These are phyloP conservation scores for Leishmania guyanensis DNA, from an alignment of 208 protist species.

Conservation along the genomic window DNA sequence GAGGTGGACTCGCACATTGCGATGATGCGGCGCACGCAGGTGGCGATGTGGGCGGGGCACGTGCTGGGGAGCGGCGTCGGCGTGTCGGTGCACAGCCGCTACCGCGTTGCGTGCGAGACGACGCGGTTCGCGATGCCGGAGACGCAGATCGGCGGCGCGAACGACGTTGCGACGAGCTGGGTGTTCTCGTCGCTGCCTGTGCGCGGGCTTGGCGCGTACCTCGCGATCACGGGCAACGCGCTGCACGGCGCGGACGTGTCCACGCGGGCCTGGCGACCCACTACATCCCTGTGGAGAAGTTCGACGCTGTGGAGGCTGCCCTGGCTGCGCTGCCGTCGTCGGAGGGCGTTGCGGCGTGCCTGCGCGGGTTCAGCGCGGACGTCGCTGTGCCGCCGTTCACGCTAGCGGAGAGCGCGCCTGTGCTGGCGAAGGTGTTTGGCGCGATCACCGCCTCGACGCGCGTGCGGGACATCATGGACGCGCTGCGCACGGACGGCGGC, in stretches of 20 bases:
- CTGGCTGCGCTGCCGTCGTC: constrained; percentile 27
- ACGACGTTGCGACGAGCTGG: constrained; percentile 70
- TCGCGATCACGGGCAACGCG: constrained; percentile 77
- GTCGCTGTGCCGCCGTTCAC: constrained; percentile 47
- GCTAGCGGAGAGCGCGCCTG: constrained; percentile 33
- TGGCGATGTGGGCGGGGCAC: constrained; percentile 84
- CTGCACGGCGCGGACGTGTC: constrained; percentile 73
- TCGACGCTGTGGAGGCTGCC: constrained; percentile 39
- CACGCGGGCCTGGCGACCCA: constrained; percentile 79
- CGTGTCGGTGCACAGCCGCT: constrained; percentile 67
- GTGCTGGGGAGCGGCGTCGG: constrained; percentile 86
- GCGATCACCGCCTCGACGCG: constrained; percentile 32
- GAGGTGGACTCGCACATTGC: constrained; percentile 69
- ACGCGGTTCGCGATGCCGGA: constrained; percentile 88
- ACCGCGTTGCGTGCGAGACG: constrained; percentile 79
- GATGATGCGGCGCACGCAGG: constrained; percentile 60
- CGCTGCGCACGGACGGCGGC: constrained; percentile 37
- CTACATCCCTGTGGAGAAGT: constrained; percentile 44
- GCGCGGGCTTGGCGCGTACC: constrained; percentile 62
- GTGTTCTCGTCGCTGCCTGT: constrained; percentile 61
- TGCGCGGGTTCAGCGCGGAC: constrained; percentile 34
- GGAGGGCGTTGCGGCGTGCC: constrained; percentile 30
- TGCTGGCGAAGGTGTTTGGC: constrained; percentile 44
- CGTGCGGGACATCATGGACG: constrained; percentile 46
- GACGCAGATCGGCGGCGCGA: constrained; percentile 68